Base-by-base conservation (phyloP, 2,329 filamentous ascomycete species). In the Sclerotinia borealis region DNA sequence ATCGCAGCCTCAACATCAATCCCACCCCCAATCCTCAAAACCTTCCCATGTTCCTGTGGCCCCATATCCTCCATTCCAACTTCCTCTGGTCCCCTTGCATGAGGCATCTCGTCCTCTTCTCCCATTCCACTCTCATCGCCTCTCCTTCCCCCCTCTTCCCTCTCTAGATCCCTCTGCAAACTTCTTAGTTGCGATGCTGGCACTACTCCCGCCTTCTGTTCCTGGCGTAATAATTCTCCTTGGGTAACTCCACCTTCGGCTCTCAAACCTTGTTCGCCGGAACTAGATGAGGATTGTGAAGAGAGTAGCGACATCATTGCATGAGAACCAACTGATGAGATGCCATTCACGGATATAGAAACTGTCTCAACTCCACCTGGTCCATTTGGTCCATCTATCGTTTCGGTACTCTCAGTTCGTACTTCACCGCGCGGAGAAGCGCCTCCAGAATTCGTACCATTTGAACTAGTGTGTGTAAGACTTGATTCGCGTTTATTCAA, bases 21-120 rank as follows among this genome's bases (percentile, higher is more conserved):
- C 15, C 79, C 81, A 13, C 59, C 51, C 56, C 75, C 70, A 54
- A 69, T 64, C 50, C 78, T 75, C 17, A 29, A 37, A 1, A 31
- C 29, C 62, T 79, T 75, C 27, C 77, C 72, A 63, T 75, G 75
- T 34, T 75, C 73, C 76, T 91, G 93, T 11, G 90, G 87, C 0
- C 95, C 95, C 68, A 91, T 89, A 73, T 99, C 95, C 69, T 91
- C 87, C 64, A 92, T 86, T 5, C 93, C 93, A 58, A 98, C 89
- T 69, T 91, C 83, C 36, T 91, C 86, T 0, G 95, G 95, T 0
- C 93, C 93, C 47, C 92, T 83, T 0, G 90, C 92, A 76, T 96
- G 92, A 6, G 92, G 91, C 59, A 86, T 81, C 64, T 91, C 88
- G 9, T 84, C 82, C 8, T 84, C 81, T 19, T 83, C 82, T 76